Evolutionary conservation across 2,329 filamentous ascomycete species (phyloP).

Genomic region (Fusarium oligoseptatum): DNA sequence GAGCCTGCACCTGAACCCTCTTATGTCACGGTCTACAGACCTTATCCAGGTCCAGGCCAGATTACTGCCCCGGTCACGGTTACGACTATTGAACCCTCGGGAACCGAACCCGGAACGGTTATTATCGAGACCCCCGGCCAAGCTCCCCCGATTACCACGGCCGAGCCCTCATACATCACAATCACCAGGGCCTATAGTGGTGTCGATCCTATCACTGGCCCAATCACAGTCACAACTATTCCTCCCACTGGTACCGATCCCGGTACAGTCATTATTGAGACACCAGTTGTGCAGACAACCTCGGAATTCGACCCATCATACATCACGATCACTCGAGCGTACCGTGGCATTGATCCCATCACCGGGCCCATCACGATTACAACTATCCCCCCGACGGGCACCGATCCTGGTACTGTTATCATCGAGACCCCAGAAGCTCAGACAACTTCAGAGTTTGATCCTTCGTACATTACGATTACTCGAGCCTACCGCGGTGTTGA

Average conservation of each 20-base stretch:
- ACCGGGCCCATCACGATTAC: slow-evolving; percentile 4
- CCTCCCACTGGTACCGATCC: neutral
- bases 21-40: neutral
- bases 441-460: neutral
- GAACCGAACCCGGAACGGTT: neutral
- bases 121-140: slow-evolving; percentile 15
- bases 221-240: slow-evolving; percentile 4
- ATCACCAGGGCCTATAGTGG: neutral
- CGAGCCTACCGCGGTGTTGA: neutral
- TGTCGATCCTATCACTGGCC: neutral
- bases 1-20: neutral
- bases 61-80: neutral
- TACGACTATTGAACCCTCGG: neutral
- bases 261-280: slow-evolving; percentile 16
- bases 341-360: neutral
- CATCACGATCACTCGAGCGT: neutral
- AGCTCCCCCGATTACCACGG: neutral
- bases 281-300: neutral
- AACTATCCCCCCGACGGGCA: neutral
- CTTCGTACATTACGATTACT: neutral
- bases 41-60: neutral
- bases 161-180: neutral
- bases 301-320: neutral
- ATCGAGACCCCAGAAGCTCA: slow-evolving; percentile 10
- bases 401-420: slow-evolving; percentile 1